Percentiles rank a stretch among this genome's conserved stretches.
Conservation (phyloP, 2,329 filamentous ascomycete species). For the Aspergillus bombycis region DNA sequence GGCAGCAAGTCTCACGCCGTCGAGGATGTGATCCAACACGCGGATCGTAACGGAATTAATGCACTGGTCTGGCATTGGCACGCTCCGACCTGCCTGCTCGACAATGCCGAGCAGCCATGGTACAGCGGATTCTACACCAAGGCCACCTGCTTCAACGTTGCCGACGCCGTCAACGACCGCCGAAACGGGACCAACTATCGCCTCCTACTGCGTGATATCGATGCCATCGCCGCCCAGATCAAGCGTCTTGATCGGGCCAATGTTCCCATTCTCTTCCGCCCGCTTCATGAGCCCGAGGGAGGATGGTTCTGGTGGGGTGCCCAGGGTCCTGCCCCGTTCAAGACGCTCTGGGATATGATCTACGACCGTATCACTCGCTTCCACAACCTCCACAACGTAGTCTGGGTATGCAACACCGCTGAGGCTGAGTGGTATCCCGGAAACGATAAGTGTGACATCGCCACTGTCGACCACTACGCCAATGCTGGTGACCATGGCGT, state of each 20-base stretch:
- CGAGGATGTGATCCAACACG: conserved; percentile 13
- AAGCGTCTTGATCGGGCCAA: conserved; percentile 6
- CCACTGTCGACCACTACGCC: conserved; percentile 12
- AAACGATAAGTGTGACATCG: conserved; percentile 15
- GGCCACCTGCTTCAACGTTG: conserved; percentile 13
- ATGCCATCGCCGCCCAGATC: conserved; percentile 9
- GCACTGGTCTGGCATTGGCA: conserved; percentile 17
- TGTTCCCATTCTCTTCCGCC: conserved; percentile 12
- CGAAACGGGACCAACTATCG: conserved; percentile 11
- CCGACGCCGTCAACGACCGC: conserved; percentile 1
- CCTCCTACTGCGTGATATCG: conserved; percentile 16
- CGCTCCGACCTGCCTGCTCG: conserved; percentile 8
- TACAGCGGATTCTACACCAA: conserved; percentile 16
- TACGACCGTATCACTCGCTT: conserved; percentile 10
- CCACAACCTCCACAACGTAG: conserved; percentile 12
- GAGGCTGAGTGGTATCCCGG: conserved; percentile 14
- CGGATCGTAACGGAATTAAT: conserved; percentile 11
- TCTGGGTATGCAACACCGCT: conserved; percentile 16
- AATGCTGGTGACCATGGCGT: conserved; percentile 10
- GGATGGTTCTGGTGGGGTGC: conserved; percentile 8
- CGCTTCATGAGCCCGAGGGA: conserved; percentile 6
- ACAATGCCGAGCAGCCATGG: conserved; percentile 8
- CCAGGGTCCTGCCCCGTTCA: conserved; percentile 7
- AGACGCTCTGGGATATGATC: conserved; percentile 13
- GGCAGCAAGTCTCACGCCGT: conserved; percentile 7